Evolutionary conservation across 805 yeast species (phyloP).

Genomic region (Yarrowia sp.): DNA sequence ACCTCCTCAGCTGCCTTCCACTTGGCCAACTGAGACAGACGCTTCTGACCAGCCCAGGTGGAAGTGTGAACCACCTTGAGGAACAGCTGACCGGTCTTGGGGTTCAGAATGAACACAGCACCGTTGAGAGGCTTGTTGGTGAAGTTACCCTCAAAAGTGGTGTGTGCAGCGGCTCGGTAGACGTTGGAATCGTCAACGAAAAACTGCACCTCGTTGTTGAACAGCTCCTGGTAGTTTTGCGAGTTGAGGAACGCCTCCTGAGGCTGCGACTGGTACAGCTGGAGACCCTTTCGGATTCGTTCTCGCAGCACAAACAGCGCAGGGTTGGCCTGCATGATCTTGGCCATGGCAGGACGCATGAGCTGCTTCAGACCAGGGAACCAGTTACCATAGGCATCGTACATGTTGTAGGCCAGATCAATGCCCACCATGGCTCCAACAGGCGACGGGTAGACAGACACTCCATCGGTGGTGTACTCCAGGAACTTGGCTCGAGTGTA

Average conservation of each 20-base stretch:
- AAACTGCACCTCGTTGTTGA: conserved; percentile 76
- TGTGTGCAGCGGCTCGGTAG: conserved; percentile 86
- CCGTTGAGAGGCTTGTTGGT: conserved; percentile 94
- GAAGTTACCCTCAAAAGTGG: conserved; percentile 87
- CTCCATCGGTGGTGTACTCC: conserved; percentile 86
- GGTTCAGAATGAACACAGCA: conserved; percentile 83
- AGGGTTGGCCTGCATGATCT: conserved; percentile 92
- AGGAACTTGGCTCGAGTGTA: conserved; percentile 89
- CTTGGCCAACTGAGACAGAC: conserved; percentile 87
- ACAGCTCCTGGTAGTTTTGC: conserved; percentile 83
- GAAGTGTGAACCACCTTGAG: conserved; percentile 88
- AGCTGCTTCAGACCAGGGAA: conserved; percentile 90
- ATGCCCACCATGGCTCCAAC: conserved; percentile 88
- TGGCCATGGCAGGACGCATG: conserved; percentile 86
- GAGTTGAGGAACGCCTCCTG: conserved; percentile 89
- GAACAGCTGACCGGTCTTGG: conserved; percentile 79
- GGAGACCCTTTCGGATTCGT: conserved; percentile 89
- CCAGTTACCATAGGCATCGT: conserved; percentile 97
- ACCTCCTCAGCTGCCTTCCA: conserved; percentile 99
- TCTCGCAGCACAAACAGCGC: conserved; percentile 88
- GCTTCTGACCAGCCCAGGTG: conserved; percentile 95
- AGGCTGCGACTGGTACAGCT: conserved; percentile 87
- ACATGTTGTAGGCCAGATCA: conserved; percentile 93
- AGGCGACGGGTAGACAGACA: conserved; percentile 84
- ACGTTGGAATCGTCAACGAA: conserved; percentile 94